Evolutionary conservation across 257 asterid genomes (phyloP).

Genomic region (Solanum dulcamara): DNA sequence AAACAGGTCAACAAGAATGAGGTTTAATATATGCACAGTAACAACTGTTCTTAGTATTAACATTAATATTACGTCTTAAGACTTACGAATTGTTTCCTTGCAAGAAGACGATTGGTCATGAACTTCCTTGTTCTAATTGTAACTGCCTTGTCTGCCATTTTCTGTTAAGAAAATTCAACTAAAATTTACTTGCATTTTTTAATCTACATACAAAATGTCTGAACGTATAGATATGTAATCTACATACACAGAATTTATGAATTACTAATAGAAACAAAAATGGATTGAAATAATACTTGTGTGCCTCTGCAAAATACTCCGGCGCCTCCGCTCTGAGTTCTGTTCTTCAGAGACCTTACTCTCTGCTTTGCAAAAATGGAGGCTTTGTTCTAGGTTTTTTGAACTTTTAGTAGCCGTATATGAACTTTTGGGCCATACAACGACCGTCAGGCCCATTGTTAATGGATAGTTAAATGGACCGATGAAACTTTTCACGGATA

Average conservation of each 20-base stretch:
- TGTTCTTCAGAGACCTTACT: neutral
- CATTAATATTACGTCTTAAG: neutral
- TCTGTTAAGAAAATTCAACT: neutral
- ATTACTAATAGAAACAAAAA: neutral
- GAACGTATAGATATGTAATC: neutral
- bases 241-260: neutral
- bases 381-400: neutral
- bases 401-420: neutral
- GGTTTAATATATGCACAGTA: neutral
- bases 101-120: slow-evolving; percentile 62
- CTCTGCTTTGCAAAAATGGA: neutral
- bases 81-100: slow-evolving; percentile 64
- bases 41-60: neutral
- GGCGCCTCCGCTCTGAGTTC: neutral
- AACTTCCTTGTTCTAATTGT: slow-evolving; percentile 62
- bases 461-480: neutral
- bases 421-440: neutral
- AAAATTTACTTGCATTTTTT: neutral
- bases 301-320: neutral
- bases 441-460: neutral
- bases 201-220: neutral
- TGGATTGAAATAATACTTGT: neutral
- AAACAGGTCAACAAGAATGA: neutral
- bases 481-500: neutral
- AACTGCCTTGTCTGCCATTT: slow-evolving; percentile 65